phyloP scores from a whole-genome alignment of 2,329 filamentous ascomycete genomes.

The Colletotrichum chlorophyti region DNA sequence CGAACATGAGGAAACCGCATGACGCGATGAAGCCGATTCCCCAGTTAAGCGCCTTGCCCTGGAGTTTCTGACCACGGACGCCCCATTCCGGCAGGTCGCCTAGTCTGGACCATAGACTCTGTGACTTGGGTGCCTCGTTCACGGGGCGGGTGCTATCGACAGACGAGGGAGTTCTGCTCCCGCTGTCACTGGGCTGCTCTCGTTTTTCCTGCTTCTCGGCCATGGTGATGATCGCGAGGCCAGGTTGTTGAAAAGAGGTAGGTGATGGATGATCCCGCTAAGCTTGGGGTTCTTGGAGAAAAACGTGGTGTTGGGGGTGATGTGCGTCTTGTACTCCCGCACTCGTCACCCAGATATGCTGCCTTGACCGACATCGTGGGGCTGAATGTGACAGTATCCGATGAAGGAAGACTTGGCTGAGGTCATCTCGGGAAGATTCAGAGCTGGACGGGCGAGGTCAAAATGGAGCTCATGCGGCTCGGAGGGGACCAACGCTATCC shows the following conservation, averaged over 20 bases:
- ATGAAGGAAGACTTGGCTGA: constrained; percentile 26
- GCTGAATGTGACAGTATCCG: neutral
- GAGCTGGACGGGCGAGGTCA: neutral
- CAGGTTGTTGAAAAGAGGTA: neutral
- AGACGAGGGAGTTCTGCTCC: constrained; percentile 7
- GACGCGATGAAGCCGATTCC: constrained; percentile 37
- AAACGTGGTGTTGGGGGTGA: neutral
- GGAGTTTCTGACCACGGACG: constrained; percentile 31
- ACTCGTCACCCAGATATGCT: neutral
- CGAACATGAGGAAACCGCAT: constrained; percentile 38
- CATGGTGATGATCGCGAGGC: constrained; percentile 1
- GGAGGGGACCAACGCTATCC: constrained; percentile 1
- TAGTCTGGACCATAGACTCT: constrained; percentile 28
- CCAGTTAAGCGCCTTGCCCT: constrained; percentile 34
- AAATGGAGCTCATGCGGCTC: constrained; percentile 3
- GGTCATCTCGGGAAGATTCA: constrained; percentile 7
- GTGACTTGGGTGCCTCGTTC: neutral
- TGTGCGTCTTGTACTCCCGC: constrained; percentile 23
- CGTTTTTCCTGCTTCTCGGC: constrained; percentile 22
- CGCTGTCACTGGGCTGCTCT: constrained; percentile 7
- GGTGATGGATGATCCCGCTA: neutral
- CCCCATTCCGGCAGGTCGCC: constrained; percentile 36
- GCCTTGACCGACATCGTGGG: constrained; percentile 4
- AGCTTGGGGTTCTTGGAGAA: neutral
- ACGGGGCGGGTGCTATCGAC: constrained; percentile 12